phyloP scores from a whole-genome alignment of 176 grass and related monocot species.

The Miscanthus lutarioriparius region DNA sequence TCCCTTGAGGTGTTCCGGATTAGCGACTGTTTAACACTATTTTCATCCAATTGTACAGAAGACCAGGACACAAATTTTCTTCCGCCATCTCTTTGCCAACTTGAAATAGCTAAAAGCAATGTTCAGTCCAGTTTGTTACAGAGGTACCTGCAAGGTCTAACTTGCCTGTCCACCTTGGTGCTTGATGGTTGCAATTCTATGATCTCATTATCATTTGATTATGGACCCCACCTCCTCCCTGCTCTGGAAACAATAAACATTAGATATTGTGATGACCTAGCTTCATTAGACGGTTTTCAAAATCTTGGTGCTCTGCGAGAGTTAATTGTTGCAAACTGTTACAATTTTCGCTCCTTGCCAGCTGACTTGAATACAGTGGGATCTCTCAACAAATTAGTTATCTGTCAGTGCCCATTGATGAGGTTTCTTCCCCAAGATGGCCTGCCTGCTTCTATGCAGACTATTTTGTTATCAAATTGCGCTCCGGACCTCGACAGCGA shows the following conservation, averaged over 20 bases:
- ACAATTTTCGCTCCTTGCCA: conserved; percentile 33
- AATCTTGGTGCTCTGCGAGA: conserved; percentile 34
- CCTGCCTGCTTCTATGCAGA: conserved; percentile 33
- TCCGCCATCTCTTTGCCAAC: conserved; percentile 30
- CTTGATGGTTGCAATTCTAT: conserved; percentile 32
- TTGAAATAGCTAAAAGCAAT: conserved; percentile 45
- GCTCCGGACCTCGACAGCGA: conserved; percentile 38
- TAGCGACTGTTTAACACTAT: conserved; percentile 21
- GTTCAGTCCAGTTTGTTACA: conserved; percentile 23
- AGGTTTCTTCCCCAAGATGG: conserved; percentile 39
- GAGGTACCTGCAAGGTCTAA: conserved; percentile 37
- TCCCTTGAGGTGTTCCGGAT: conserved; percentile 44
- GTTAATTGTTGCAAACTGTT: conserved; percentile 47
- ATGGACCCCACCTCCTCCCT: conserved; percentile 24
- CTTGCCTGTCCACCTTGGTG: conserved; percentile 19
- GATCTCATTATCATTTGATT: conserved; percentile 34
- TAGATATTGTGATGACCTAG: conserved; percentile 34
- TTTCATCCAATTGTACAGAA: conserved; percentile 23
- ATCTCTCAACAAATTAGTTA: conserved; percentile 37
- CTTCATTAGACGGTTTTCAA: conserved; percentile 44
- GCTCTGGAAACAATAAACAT: conserved; percentile 43
- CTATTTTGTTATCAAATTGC: conserved; percentile 1
- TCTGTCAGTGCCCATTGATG: conserved; percentile 49
- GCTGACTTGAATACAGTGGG: conserved; percentile 32
- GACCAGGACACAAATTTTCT: conserved; percentile 18